Percentiles rank a stretch among this genome's conserved stretches.
These are phyloP conservation scores for Cystobasidium pallidum DNA, from an alignment of 1,284 basidiomycete species.

Conservation along the genomic window DNA sequence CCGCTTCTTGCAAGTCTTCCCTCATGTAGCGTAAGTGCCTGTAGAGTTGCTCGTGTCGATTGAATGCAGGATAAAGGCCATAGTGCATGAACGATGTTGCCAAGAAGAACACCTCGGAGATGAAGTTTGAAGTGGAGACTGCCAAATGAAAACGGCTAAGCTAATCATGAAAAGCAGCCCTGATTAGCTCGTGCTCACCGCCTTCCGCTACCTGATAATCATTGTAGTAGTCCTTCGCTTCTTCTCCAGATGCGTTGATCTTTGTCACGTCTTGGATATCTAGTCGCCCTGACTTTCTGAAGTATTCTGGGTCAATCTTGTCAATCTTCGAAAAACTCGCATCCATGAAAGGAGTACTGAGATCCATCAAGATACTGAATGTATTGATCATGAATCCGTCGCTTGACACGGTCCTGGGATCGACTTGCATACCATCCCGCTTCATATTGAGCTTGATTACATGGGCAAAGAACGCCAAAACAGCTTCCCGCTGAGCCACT, in stretches of 20 bases:
- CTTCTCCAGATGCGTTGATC: constrained; percentile 83
- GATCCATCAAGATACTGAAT: constrained; percentile 76
- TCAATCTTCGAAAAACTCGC: constrained; percentile 89
- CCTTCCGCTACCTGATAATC: constrained; percentile 59
- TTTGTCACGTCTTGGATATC: constrained; percentile 84
- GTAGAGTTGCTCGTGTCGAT: constrained; percentile 69
- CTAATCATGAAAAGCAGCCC: background rate
- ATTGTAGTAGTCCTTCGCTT: constrained; percentile 73
- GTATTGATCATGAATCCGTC: constrained; percentile 94
- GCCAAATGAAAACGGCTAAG: background rate
- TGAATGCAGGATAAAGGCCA: constrained; percentile 78
- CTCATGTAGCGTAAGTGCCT: constrained; percentile 64
- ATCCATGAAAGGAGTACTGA: constrained; percentile 98
- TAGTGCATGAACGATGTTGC: constrained; percentile 81
- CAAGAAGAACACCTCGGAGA: constrained; percentile 92
- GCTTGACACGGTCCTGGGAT: constrained; percentile 78
- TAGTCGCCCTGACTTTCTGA: constrained; percentile 67
- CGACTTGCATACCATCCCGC: constrained; percentile 89
- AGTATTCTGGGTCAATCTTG: constrained; percentile 84
- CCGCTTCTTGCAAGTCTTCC: constrained; percentile 76
- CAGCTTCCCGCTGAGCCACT: constrained; percentile 75
- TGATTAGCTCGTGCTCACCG: background rate
- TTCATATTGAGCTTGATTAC: constrained; percentile 77
- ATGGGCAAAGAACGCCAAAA: constrained; percentile 80
- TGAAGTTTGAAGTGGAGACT: constrained; percentile 74